phyloP scores from a whole-genome alignment of 1,139 yeast genomes.

The Entelexis paramagnoliae region DNA sequence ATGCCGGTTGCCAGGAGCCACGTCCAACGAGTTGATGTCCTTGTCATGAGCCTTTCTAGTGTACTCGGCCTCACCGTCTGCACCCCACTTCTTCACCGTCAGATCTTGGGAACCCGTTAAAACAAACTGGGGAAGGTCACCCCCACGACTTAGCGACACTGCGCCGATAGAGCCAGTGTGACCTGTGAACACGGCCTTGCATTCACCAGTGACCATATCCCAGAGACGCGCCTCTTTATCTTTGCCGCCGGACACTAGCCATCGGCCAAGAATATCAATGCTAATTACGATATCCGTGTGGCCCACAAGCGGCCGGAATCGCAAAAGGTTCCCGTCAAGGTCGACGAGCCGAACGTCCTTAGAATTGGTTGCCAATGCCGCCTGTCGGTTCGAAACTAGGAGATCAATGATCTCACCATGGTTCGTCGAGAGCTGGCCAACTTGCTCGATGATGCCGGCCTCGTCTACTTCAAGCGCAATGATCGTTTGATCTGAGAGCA shows the following conservation, averaged over 20 bases:
- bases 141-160: conserved; percentile 56
- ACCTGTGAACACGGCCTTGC: conserved; percentile 61
- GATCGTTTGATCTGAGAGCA: conserved; percentile 77
- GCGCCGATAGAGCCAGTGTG: conserved; percentile 86
- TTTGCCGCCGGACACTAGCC: conserved; percentile 92
- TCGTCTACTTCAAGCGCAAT: conserved; percentile 38
- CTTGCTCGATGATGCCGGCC: conserved; percentile 13
- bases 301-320: conserved; percentile 48
- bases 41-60: conserved; percentile 96
- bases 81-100: conserved; percentile 80
- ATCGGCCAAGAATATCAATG: conserved; percentile 68
- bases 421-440: conserved; percentile 72
- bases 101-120: conserved; percentile 83
- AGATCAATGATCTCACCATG: conserved; percentile 88
- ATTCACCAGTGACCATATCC: conserved; percentile 48
- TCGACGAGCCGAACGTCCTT: conserved; percentile 74
- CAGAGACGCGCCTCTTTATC: conserved; percentile 79
- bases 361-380: conserved; percentile 78
- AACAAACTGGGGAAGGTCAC: conserved; percentile 53
- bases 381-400: conserved; percentile 3
- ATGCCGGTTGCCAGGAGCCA: conserved; percentile 77
- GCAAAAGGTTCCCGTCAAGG: conserved; percentile 30
- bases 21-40: conserved; percentile 79
- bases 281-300: conserved; percentile 79
- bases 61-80: conserved; percentile 43